A percentile compares a stretch with the other conserved stretches of the same genome.
Evolutionary conservation across 108 stramenopile species (phyloP).

Genomic region (Mayamaea pseudoterrestris): DNA sequence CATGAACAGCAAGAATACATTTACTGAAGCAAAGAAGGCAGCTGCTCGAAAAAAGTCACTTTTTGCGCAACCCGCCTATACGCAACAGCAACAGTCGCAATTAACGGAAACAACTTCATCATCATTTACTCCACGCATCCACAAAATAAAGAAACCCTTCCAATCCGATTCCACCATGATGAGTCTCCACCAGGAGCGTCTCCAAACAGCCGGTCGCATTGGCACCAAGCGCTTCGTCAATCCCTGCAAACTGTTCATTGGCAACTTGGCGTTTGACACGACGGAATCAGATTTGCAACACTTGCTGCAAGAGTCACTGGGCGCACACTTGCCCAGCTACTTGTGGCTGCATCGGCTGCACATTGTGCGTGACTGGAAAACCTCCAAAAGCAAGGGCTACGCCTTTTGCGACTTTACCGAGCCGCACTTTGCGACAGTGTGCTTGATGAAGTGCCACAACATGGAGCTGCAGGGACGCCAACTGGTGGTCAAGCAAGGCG

Average conservation of each 20-base stretch:
- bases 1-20: no score
- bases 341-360: conserved; percentile 12
- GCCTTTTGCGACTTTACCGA: conserved; percentile 72
- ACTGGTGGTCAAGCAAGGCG: conserved; percentile 55
- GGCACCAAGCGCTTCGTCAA: conserved; percentile 69
- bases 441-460: conserved; percentile 49
- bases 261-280: conserved; percentile 36
- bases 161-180: conserved; percentile 11
- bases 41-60: no score
- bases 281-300: conserved; percentile 20
- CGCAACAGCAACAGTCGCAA: no score
- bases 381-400: conserved; percentile 76
- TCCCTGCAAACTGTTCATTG: conserved; percentile 51
- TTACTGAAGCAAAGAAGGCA: no score
- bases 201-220: conserved; percentile 51
- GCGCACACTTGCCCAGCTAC: not conserved
- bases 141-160: no score
- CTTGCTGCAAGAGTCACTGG: conserved; percentile 17
- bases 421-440: conserved; percentile 67
- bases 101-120: no score
- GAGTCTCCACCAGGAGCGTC: conserved; percentile 20
- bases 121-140: no score
- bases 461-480: conserved; percentile 34
- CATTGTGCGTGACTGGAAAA: conserved; percentile 79
- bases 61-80: no score